Conservation (phyloP, 2,329 filamentous ascomycete species). For the Penicillium sp. region DNA sequence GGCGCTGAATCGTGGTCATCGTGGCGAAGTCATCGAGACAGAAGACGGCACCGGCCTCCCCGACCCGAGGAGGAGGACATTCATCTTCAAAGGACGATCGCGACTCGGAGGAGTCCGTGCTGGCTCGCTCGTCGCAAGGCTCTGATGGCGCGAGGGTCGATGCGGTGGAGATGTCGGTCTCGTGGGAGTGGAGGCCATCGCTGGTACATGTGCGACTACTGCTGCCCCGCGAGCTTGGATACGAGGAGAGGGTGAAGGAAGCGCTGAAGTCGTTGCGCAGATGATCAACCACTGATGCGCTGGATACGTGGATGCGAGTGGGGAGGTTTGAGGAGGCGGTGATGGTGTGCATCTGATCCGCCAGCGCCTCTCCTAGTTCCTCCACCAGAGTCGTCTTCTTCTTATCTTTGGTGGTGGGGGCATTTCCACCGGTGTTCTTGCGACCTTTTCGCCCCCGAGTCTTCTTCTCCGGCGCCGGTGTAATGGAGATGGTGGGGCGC, state of each 20-base stretch:
- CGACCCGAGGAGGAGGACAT: not conserved
- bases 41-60: constrained; percentile 16
- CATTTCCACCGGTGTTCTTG: constrained; percentile 4
- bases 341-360: constrained; percentile 14
- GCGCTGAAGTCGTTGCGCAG: constrained; percentile 8
- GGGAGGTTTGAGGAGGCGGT: not conserved
- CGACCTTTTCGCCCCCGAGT: constrained; percentile 8
- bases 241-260: constrained; percentile 5
- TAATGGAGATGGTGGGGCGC: not conserved
- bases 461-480: constrained; percentile 7
- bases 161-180: not conserved
- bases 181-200: constrained; percentile 3
- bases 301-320: not conserved
- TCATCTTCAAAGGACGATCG: not conserved
- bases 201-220: constrained; percentile 13
- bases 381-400: constrained; percentile 19
- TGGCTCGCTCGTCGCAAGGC: not conserved
- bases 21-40: constrained; percentile 29
- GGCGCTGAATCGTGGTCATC: constrained; percentile 24
- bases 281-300: constrained; percentile 14
- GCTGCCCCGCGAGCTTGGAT: constrained; percentile 11
- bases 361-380: constrained; percentile 16
- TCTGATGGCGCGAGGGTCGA: not conserved
- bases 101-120: not conserved
- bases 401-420: constrained; percentile 3